Evolutionary conservation across 345 rosid species (phyloP), one percentile per base, ranked within the genome.

Genomic region (Eucalyptus virginea): DNA sequence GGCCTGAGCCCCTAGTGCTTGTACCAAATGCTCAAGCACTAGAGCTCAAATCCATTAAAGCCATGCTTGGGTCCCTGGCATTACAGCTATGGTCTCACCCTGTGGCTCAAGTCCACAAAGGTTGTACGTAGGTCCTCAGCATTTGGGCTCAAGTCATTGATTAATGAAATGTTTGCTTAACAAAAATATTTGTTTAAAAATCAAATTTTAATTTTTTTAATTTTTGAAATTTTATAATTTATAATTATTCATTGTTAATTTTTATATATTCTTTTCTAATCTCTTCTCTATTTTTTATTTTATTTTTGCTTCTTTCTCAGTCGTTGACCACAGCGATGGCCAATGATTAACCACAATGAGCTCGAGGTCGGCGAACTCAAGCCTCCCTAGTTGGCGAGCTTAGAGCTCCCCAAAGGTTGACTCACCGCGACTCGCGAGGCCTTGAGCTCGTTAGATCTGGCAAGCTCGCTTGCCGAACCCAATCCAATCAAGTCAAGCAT

Each of bases 241-340:
- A 51, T 6, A 51, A 17, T 51, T 51, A 51, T 17, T 6, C 17
- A 91, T 88, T 92, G 28, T 60, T 5, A 26, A 28, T 28, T 26
- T 26, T 60, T 6, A 11, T 60, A 5, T 26, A 51, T 51, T 58
- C 4, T 26, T 26, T 58, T 58, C 6, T 56, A 21, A 21, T 56
- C 0, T 9, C 12, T 9, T 56, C 28, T 9, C 1, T 56, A 9
- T 18, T 9, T 9, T 60, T 5, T 30, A 5, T 60, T 11, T 26
- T 58, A 1, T 26, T 11, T 58, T 26, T 5, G 6, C 4, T 26
- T 58, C 7, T 58, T 58, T 28, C 7, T 56, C 12, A 0, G 6
- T 24, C 6, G 0, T 28, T 4, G 2, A 12, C 67, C 32, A 60
- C 1, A 2, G 3, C 8, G 4, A 60, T 8, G 16, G 32, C 7